These are phyloP conservation scores for Cornus suecica DNA, from an alignment of 148 eudicot species.

Conservation along the genomic window DNA sequence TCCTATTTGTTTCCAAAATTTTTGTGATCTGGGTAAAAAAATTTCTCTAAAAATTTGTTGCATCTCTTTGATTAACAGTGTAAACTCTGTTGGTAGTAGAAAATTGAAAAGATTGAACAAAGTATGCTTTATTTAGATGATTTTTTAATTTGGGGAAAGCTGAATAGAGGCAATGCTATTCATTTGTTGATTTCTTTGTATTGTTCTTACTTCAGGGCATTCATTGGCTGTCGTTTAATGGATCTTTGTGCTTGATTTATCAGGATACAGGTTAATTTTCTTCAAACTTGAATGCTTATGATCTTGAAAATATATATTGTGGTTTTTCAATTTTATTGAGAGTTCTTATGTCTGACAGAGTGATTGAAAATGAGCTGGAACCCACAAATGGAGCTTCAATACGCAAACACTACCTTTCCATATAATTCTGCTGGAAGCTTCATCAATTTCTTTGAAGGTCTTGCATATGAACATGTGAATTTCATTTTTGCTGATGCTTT, in stretches of 20 bases:
- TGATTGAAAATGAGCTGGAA: conserved; percentile 62
- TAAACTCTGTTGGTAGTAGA: neutral
- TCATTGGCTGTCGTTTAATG: conserved; percentile 9
- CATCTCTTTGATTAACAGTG: neutral
- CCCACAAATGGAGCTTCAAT: conserved; percentile 50
- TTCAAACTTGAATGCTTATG: neutral
- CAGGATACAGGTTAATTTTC: conserved; percentile 12
- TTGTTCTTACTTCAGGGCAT: neutral
- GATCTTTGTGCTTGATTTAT: conserved; percentile 18
- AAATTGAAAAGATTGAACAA: neutral
- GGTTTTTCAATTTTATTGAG: neutral
- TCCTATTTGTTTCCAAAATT: neutral
- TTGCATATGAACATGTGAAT: conserved; percentile 91
- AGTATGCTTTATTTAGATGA: neutral
- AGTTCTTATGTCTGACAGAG: conserved; percentile 14
- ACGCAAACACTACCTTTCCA: conserved; percentile 44
- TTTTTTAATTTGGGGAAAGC: neutral
- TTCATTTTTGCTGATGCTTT: conserved; percentile 79
- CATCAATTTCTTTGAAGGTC: conserved; percentile 88
- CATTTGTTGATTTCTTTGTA: neutral
- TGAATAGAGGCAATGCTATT: neutral
- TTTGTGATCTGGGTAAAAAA: too few relatives aligned
- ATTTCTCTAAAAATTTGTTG: neutral
- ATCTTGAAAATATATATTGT: neutral
- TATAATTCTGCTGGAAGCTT: conserved; percentile 76